Evolutionary conservation across 352 stramenopile species (phyloP), one percentile per base, ranked within the genome.

Genomic region (Saprolegnia parasitica): DNA sequence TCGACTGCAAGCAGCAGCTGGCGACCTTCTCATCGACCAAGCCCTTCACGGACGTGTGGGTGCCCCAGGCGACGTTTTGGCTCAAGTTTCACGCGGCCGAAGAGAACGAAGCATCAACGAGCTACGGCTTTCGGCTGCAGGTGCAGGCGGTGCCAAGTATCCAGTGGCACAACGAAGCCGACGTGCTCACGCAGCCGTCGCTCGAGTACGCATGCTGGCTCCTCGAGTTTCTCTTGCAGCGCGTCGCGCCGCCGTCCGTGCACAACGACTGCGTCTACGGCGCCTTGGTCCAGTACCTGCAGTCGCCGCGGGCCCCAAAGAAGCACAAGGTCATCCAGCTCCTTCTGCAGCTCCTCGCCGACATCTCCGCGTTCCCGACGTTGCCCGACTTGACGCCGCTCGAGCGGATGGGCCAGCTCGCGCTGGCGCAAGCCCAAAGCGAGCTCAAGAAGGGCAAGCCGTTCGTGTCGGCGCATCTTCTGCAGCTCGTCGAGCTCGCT

Each of bases 151-250:
- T 94, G 72, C 75, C 83, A 9, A 94, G 83, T 71, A 90, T 94
- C 29, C 79, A 76, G 35, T 96, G 87, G 87, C 77, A 73, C 1
- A 94, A 90, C 58, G 87, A 96, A 50, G 76, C 75, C 1, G 86
- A 94, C 29, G 87, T 96, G 29, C 73, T 93, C 13, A 71, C 74
- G 29, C 84, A 81, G 35, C 84, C 87, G 29, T 95, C 84, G 1
- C 73, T 96, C 1, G 86, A 96, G 40, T 96, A 86, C 82, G 87
- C 87, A 3, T 96, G 87, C 66, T 96, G 87, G 87, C 65, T 93
- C 13, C 70, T 96, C 13, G 83, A 91, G 37, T 82, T 94, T 20
- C 65, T 96, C 52, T 72, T 96, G 4, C 58, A 35, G 11, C 42
- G 42, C 11, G 42, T 49, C 42, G 1, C 42, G 42, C 23, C 58